Percentiles rank a stretch among this genome's conserved stretches.
Conservation (phyloP, 495 filamentous ascomycete species). For the Xylaria venustula region DNA sequence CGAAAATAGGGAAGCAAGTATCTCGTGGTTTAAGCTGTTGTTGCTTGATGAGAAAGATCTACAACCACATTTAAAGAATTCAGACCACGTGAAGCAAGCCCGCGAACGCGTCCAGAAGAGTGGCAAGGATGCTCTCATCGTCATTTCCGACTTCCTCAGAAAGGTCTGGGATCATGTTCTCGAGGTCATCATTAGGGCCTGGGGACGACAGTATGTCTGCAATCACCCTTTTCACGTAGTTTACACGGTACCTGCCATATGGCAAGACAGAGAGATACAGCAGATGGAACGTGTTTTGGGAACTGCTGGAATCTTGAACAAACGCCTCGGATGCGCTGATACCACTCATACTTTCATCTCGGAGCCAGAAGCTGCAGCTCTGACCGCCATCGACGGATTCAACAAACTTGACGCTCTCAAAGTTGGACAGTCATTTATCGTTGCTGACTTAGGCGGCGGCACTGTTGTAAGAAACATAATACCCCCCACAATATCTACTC, state of each 20-base stretch:
- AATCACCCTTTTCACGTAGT: constrained; percentile 23
- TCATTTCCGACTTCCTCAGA: constrained; percentile 3
- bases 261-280: constrained; percentile 19
- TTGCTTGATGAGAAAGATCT: neutral
- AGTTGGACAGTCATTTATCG: neutral
- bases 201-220: neutral
- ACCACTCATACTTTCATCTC: constrained; percentile 20
- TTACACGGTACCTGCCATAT: constrained; percentile 31
- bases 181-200: neutral
- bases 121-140: neutral
- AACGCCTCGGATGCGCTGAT: neutral
- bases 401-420: neutral
- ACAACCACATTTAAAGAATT: neutral
- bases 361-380: constrained; percentile 30
- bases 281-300: constrained; percentile 20
- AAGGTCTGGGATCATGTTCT: constrained; percentile 5
- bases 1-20: neutral
- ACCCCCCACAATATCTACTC: too few species aligned
- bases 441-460: constrained; percentile 7
- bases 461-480: neutral
- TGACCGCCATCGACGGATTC: constrained; percentile 5
- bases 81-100: neutral
- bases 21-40: constrained; percentile 1
- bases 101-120: neutral
- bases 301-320: constrained; percentile 20